Evolutionary conservation across 2,329 filamentous ascomycete genomes (phyloP).

Genomic region (Fusarium subtropicale): DNA sequence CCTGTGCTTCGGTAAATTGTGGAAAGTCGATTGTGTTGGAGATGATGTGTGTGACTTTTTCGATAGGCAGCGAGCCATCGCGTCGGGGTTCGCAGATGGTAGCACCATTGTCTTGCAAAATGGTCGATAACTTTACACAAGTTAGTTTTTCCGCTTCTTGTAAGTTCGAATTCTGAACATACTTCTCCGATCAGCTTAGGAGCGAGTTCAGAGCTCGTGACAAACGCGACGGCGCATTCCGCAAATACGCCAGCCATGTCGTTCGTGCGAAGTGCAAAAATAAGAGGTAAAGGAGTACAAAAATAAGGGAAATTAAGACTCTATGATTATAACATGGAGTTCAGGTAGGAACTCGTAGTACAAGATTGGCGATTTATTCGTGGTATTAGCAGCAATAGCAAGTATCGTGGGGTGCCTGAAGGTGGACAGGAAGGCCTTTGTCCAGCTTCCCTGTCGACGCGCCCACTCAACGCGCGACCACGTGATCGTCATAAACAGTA

Average conservation of each 20-base stretch:
- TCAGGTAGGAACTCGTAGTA: neutral
- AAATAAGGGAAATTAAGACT: neutral
- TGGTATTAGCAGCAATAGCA: conserved; percentile 2
- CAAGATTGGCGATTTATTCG: conserved; percentile 6
- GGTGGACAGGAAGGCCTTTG: conserved; percentile 12
- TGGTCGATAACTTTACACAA: conserved; percentile 54
- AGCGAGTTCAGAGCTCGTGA: conserved; percentile 56
- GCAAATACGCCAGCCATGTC: conserved; percentile 55
- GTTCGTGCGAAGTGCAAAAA: conserved; percentile 13
- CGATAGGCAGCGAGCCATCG: conserved; percentile 62
- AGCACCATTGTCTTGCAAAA: conserved; percentile 63
- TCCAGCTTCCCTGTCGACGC: conserved; percentile 22
- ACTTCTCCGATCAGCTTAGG: conserved; percentile 58
- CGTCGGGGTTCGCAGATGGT: conserved; percentile 59
- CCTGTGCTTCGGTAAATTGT: conserved; percentile 80
- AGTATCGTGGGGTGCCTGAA: conserved; percentile 31
- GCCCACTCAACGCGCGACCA: conserved; percentile 48
- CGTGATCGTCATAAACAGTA: neutral
- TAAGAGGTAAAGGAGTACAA: conserved; percentile 12
- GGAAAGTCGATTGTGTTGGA: conserved; percentile 89
- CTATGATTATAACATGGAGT: conserved; percentile 31
- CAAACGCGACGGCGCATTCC: conserved; percentile 60
- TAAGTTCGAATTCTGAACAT: neutral
- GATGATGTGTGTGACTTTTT: conserved; percentile 66
- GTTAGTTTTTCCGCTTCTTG: conserved; percentile 10